Evolutionary conservation across 257 asterid species (phyloP), one percentile per base, ranked within the genome.

Genomic region (Fraxinus excelsior): DNA sequence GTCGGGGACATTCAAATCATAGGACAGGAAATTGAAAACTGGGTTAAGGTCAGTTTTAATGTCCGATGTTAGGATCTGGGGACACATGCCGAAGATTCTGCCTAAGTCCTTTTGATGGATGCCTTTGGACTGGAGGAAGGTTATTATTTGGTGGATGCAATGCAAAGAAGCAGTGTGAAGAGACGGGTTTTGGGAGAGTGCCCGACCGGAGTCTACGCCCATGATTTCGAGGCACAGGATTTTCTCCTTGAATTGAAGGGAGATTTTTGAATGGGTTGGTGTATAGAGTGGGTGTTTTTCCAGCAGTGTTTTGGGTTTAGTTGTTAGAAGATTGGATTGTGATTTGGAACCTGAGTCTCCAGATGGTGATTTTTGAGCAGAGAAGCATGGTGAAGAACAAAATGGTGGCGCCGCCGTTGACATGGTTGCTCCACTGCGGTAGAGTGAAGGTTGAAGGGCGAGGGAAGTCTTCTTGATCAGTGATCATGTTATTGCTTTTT

Each of bases 141-240:
- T 81, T 80, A 92, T 81, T 56, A 94, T 86, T 80, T 76, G 71
- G 71, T 92, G 92, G 88, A 94, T 88, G 26, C 96, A 82, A 19
- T 87, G 73, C 21, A 94, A 82, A 21, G 97, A 86, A 25, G 92
- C 92, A 3, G 86, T 13, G 78, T 65, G 96, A 78, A 92, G 95
- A 10, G 84, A 74, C 0, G 97, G 97, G 82, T 94, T 94, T n/a
- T 82, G 92, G 58, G 96, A 78, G 34, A 91, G 80, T 18, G 96
- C 97, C 32, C 88, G 92, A 40, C 97, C 97, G 25, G 96, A 87
- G 80, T 94, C 96, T 71, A 94, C 94, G 60, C 99, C 99, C 94
- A 92, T 80, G 82, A 92, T 89, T 80, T 92, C 97, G n/a, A 94
- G 90, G 91, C 97, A 94, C 73, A 92, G 83, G 84, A 94, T 90